A percentile compares a stretch with the other conserved stretches of the same genome.
Evolutionary conservation across 371 early-diverging fungal species (phyloP).

Genomic region (Zychaea mexicana): DNA sequence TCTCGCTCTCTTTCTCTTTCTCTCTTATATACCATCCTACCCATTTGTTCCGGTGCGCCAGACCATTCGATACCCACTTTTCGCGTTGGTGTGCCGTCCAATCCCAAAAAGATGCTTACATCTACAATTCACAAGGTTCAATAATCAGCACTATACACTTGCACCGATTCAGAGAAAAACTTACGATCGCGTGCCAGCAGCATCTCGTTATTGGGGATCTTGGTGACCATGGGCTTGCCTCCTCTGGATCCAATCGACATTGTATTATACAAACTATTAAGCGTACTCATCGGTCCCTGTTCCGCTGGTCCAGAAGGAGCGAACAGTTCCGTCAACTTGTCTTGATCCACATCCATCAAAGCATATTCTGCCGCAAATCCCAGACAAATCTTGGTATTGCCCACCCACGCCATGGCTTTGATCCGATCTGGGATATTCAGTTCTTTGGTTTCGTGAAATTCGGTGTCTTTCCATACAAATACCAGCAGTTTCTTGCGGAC

Average conservation of each 20-base stretch:
- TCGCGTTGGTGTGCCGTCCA: conserved; percentile 68
- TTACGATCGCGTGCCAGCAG: conserved; percentile 75
- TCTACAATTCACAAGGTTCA: conserved; percentile 33
- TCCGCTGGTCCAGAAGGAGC: conserved; percentile 38
- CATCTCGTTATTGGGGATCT: conserved; percentile 73
- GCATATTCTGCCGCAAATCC: conserved; percentile 71
- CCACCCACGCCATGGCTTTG: conserved; percentile 73
- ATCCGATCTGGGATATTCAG: conserved; percentile 66
- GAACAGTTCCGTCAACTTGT: conserved; percentile 54
- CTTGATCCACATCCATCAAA: conserved; percentile 65
- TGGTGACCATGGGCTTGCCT: conserved; percentile 70
- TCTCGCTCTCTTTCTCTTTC: too few species aligned
- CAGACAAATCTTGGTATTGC: conserved; percentile 64
- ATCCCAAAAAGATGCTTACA: conserved; percentile 70
- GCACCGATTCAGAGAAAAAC: conserved; percentile 12
- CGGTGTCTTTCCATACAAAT: conserved; percentile 80
- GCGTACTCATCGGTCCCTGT: conserved; percentile 46
- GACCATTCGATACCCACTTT: conserved; percentile 78
- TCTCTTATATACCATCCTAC: conserved; percentile 25
- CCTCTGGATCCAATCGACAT: conserved; percentile 63
- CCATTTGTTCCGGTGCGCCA: conserved; percentile 71
- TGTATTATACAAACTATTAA: conserved; percentile 44
- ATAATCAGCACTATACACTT: background rate
- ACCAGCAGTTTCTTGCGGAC: conserved; percentile 70
- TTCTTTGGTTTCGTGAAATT: conserved; percentile 69